Evolutionary conservation across 2,329 filamentous ascomycete genomes (phyloP), one percentile per base, ranked within the genome.

Genomic region (Alternaria sp.): DNA sequence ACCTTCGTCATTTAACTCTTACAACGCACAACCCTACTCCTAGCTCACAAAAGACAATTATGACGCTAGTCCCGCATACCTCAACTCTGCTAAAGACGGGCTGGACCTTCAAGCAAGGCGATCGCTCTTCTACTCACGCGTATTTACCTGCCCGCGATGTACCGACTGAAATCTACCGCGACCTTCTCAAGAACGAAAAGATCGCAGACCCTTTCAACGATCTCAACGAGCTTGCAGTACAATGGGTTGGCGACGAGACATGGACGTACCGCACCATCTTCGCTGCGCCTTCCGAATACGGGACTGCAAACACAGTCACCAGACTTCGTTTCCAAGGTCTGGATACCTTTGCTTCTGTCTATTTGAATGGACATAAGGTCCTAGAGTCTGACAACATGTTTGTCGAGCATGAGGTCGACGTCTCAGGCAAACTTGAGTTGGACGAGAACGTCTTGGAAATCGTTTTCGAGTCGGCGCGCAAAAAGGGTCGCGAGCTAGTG

Each of bases 361-460:
- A 66, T 9, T 77, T 90, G 22, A 88, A 89, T 62, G 85, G 81
- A 3, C 65, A 76, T 1, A 69, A 79, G 22, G 83, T 89, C 11
- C 76, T 89, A 16, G 71, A 81, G 59, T 83, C 83, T 5, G 84
- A 88, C 60, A 90, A 89, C 73, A 89, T 89, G 87, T 89, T 88
- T 67, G 67, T 87, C 8, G 80, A 82, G n/a, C 81, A 89, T 62
- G 81, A 86, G 0, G 74, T 88, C 22, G 73, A 85, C 56, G 77
- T 89, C 26, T 82, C 80, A 0, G 62, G 76, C 1, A 61, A 73
- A 6, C 66, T 87, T 32, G 66, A 79, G 26, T 54, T 64, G 2
- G 64, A 70, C 11, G 68, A 68, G 0, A 87, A 87, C 63, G 64
- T 74, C 0, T 76, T 89, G 7, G 82, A 86, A 58, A 87, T 89